Evolutionary conservation across 805 yeast genomes (phyloP).

Genomic region (Myxozyma kluyveri): DNA sequence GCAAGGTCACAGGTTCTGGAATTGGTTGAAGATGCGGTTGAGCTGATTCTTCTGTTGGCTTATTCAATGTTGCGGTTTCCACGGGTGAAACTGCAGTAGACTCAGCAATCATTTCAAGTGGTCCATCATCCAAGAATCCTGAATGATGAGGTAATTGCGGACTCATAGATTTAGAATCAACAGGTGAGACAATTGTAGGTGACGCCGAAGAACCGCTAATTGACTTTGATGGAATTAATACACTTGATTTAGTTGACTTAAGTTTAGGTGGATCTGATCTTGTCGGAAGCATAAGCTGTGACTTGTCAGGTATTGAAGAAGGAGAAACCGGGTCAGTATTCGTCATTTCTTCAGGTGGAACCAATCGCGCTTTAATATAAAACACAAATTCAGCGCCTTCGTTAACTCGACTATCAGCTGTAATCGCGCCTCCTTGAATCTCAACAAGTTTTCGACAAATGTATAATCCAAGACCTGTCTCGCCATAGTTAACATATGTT

Average conservation of each 20-base stretch:
- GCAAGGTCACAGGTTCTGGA: too few relatives aligned
- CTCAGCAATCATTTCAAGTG: not conserved
- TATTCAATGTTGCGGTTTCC: too few relatives aligned
- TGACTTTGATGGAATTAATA: too few relatives aligned
- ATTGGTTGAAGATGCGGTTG: too few relatives aligned
- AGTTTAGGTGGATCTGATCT: too few relatives aligned
- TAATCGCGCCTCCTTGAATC: slow-evolving; percentile 86
- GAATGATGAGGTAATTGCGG: not conserved
- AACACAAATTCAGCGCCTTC: slow-evolving; percentile 82
- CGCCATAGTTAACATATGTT: slow-evolving; percentile 80
- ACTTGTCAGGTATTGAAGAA: too few relatives aligned
- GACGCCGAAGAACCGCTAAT: too few relatives aligned
- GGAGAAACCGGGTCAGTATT: too few relatives aligned
- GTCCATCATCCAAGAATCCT: not conserved
- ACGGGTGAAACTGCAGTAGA: too few relatives aligned
- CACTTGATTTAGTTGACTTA: slow-evolving; percentile 1
- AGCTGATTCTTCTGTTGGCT: too few relatives aligned
- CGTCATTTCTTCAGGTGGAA: not conserved
- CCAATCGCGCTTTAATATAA: slow-evolving; percentile 48
- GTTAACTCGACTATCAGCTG: slow-evolving; percentile 69
- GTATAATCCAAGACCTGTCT: slow-evolving; percentile 88
- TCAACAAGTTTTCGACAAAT: slow-evolving; percentile 87
- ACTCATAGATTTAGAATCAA: not conserved
- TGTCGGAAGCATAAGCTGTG: too few relatives aligned
- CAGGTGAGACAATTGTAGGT: too few relatives aligned